Evolutionary conservation across 305 asterid species (phyloP).

Genomic region (Fraxinus xanthoxyloides): DNA sequence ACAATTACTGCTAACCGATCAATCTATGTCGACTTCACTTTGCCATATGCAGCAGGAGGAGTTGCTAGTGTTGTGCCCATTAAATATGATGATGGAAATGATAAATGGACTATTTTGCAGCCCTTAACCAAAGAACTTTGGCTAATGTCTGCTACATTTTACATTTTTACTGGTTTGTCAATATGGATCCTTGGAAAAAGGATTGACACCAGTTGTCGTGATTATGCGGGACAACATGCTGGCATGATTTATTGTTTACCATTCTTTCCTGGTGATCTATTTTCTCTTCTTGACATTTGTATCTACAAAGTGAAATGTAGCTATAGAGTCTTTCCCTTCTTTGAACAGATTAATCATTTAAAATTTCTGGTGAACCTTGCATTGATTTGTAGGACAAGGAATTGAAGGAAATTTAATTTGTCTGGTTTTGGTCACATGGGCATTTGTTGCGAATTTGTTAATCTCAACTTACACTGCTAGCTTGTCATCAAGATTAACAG

Average conservation of each 20-base stretch:
- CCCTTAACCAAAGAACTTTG: conserved; percentile 38
- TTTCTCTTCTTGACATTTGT: conserved; percentile 20
- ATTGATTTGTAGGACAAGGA: conserved; percentile 36
- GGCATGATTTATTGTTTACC: conserved; percentile 28
- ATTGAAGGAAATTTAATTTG: conserved; percentile 33
- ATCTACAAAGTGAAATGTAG: conserved; percentile 9
- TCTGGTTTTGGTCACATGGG: conserved; percentile 44
- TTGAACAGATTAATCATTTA: background rate
- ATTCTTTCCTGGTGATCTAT: background rate
- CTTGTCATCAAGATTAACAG: conserved; percentile 42
- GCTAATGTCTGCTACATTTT: conserved; percentile 16
- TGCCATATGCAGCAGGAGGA: conserved; percentile 31
- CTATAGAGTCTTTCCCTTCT: background rate
- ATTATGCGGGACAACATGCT: conserved; percentile 25
- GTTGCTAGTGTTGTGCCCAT: conserved; percentile 30
- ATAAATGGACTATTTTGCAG: conserved; percentile 22
- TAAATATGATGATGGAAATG: conserved; percentile 22
- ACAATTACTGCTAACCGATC: conserved; percentile 40
- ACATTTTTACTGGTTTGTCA: background rate
- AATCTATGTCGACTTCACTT: conserved; percentile 25
- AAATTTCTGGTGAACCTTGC: background rate
- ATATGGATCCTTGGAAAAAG: conserved; percentile 29
- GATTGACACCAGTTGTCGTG: conserved; percentile 6
- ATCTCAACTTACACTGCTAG: conserved; percentile 53
- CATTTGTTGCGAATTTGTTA: conserved; percentile 36